These are phyloP conservation scores for Euphorbia tirucalli DNA, from an alignment of 345 rosid genomes.

Conservation along the genomic window DNA sequence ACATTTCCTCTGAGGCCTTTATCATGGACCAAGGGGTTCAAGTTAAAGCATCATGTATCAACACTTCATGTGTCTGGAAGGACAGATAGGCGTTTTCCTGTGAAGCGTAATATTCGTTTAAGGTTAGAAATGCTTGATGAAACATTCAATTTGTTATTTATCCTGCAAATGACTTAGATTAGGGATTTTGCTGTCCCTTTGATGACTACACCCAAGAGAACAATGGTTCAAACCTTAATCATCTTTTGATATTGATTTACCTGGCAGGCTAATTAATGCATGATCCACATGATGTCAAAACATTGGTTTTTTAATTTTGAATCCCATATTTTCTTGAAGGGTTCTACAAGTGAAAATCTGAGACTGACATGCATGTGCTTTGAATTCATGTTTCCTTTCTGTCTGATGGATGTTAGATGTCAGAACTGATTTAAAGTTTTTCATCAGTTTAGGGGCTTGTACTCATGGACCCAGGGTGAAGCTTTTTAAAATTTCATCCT, in stretches of 20 bases:
- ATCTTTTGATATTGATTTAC: background rate
- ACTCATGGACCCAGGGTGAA: constrained; percentile 46
- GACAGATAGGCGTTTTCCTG: constrained; percentile 38
- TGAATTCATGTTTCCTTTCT: constrained; percentile 2
- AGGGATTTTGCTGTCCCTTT: background rate
- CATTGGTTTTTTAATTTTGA: background rate
- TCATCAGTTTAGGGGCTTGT: constrained; percentile 64
- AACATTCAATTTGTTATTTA: background rate
- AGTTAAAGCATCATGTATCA: constrained; percentile 40
- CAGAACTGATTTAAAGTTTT: constrained; percentile 26
- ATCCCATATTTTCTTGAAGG: background rate
- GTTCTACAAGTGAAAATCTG: constrained; percentile 2
- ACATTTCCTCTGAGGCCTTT: constrained; percentile 50
- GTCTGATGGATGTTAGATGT: constrained; percentile 15
- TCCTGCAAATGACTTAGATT: constrained; percentile 1
- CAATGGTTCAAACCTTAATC: background rate
- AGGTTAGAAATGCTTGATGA: constrained; percentile 39
- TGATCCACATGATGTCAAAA: background rate
- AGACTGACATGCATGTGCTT: constrained; percentile 12
- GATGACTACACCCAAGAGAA: background rate
- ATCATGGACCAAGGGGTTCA: constrained; percentile 60
- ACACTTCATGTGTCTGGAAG: constrained; percentile 45
- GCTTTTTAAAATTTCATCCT: constrained; percentile 62
- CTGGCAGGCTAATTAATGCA: background rate
- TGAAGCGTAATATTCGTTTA: constrained; percentile 38